phyloP scores from a whole-genome alignment of 208 protist species.

The Crithidia sp. region DNA sequence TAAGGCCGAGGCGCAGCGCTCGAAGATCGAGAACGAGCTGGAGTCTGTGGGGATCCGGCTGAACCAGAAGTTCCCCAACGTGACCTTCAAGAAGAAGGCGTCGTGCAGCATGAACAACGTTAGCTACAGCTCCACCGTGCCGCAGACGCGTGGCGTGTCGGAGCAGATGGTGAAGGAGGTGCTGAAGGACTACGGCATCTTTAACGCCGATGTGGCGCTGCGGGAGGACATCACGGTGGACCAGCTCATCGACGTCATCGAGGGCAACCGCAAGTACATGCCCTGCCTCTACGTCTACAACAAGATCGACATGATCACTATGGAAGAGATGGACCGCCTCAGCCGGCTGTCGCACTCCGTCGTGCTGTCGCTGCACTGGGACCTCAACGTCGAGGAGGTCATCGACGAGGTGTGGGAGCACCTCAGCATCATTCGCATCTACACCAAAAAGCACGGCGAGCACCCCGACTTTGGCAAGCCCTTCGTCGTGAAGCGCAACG shows the following conservation, averaged over 20 bases:
- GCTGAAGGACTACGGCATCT: constrained; percentile 95
- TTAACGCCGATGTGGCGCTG: constrained; percentile 97
- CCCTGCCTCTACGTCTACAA: constrained; percentile 95
- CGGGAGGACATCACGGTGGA: constrained; percentile 97
- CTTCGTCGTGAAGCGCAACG: constrained; percentile 91
- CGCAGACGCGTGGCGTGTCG: constrained; percentile 84
- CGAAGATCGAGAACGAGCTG: constrained; percentile 95
- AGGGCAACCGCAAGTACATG: constrained; percentile 96
- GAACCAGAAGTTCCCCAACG: constrained; percentile 94
- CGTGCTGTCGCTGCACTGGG: constrained; percentile 89
- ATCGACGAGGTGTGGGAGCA: constrained; percentile 97
- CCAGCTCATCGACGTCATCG: constrained; percentile 98
- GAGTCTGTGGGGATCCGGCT: constrained; percentile 96
- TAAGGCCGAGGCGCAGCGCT: constrained; percentile 90
- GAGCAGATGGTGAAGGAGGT: constrained; percentile 94
- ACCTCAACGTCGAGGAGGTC: constrained; percentile 94
- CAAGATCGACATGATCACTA: constrained; percentile 97
- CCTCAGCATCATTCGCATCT: constrained; percentile 96
- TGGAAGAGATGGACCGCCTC: constrained; percentile 97
- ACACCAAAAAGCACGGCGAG: constrained; percentile 96
- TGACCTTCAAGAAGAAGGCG: constrained; percentile 94
- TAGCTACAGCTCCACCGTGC: constrained; percentile 88
- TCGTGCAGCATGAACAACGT: constrained; percentile 93
- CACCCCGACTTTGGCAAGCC: constrained; percentile 96
- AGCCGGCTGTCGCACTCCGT: constrained; percentile 91